Conservation (phyloP, 768 basidiomycete genomes). For the Boletus rex-veris region DNA sequence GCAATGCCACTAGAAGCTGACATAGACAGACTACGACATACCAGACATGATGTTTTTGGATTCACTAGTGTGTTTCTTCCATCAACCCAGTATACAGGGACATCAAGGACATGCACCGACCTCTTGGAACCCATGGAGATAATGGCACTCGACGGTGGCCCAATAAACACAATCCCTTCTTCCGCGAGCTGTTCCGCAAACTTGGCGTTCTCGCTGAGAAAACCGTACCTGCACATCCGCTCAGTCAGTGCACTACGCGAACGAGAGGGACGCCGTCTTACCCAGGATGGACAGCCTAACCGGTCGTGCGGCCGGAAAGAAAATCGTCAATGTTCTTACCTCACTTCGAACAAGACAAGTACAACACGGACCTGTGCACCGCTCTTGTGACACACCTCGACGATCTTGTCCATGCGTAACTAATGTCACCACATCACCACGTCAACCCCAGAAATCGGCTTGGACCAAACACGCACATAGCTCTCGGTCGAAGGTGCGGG, state of each 20-base stretch:
- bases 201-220: constrained; percentile 85
- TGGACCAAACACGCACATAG: constrained; percentile 57
- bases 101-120: constrained; percentile 34
- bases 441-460: constrained; percentile 1
- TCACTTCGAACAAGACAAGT: background rate
- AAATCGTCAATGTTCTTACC: background rate
- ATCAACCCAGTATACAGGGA: background rate
- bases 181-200: constrained; percentile 74
- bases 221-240: constrained; percentile 62
- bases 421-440: constrained; percentile 26
- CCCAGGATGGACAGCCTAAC: constrained; percentile 89
- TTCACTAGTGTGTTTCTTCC: constrained; percentile 49
- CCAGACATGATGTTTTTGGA: constrained; percentile 94
- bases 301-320: background rate
- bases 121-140: constrained; percentile 95
- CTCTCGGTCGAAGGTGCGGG: constrained; percentile 87
- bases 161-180: constrained; percentile 86
- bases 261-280: constrained; percentile 31
- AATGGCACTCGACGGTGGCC: constrained; percentile 85
- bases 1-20: background rate
- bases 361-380: constrained; percentile 70
- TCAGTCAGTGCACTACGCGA: background rate
- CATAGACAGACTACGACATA: constrained; percentile 30
- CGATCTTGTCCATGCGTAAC: constrained; percentile 86
- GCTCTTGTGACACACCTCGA: constrained; percentile 74